phyloP scores from a whole-genome alignment of 2,329 filamentous ascomycete genomes.

The Ceratocystis cubensis region DNA sequence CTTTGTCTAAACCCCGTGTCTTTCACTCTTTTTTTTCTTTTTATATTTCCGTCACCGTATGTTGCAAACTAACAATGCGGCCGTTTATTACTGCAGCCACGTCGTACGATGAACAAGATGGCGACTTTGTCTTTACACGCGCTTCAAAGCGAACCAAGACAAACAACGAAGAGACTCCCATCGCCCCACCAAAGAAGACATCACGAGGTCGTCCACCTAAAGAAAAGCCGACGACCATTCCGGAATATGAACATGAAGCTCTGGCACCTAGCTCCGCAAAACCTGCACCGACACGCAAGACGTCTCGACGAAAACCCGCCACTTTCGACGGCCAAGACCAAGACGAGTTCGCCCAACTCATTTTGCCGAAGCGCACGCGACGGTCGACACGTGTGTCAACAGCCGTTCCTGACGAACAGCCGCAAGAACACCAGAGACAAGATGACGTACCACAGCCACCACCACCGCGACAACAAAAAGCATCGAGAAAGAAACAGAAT shows the following conservation, averaged over 20 bases:
- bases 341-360: constrained; percentile 29
- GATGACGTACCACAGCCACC: constrained; percentile 20
- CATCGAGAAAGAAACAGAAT: constrained; percentile 21
- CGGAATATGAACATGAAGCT: constrained; percentile 16
- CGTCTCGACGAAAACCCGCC: constrained; percentile 31
- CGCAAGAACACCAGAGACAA: constrained; percentile 6
- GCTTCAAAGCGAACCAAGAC: constrained; percentile 53
- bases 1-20: background rate
- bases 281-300: constrained; percentile 25
- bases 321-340: constrained; percentile 30
- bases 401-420: constrained; percentile 28
- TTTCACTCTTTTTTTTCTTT: background rate
- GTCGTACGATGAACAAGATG: constrained; percentile 55
- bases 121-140: constrained; percentile 64
- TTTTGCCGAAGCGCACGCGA: constrained; percentile 33
- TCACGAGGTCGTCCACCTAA: constrained; percentile 32
- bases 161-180: constrained; percentile 30
- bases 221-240: constrained; percentile 23
- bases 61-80: constrained; percentile 14
- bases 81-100: constrained; percentile 26
- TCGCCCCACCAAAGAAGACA: constrained; percentile 29
- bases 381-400: constrained; percentile 35
- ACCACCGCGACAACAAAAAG: constrained; percentile 21
- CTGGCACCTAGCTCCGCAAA: constrained; percentile 26
- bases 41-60: no score